These are phyloP conservation scores for Inga oerstediana DNA, from an alignment of 306 rosid genomes.

Conservation along the genomic window DNA sequence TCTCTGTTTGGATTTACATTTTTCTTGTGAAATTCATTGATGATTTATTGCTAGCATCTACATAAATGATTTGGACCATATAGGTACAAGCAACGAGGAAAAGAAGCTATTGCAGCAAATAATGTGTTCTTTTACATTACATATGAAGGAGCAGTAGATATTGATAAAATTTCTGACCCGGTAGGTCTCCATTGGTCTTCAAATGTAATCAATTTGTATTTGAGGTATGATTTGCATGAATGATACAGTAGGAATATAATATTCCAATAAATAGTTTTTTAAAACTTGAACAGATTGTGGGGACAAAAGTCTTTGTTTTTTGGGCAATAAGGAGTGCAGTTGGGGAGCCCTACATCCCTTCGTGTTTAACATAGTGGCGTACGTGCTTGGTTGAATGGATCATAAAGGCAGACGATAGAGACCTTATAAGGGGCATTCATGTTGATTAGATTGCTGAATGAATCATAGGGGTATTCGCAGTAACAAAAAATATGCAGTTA, in stretches of 20 bases:
- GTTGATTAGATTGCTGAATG: neutral
- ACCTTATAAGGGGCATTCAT: neutral
- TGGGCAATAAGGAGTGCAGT: neutral
- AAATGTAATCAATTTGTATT: constrained; percentile 24
- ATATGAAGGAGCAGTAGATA: constrained; percentile 93
- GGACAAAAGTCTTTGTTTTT: neutral
- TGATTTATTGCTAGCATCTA: constrained; percentile 26
- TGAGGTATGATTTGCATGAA: neutral
- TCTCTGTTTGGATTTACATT: constrained; percentile 34
- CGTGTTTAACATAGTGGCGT: neutral
- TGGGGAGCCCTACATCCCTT: neutral
- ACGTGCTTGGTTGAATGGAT: neutral
- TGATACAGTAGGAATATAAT: neutral
- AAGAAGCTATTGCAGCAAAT: constrained; percentile 85
- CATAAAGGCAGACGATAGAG: neutral
- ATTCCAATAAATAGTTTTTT: neutral
- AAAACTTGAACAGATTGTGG: neutral
- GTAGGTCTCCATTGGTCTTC: constrained; percentile 58
- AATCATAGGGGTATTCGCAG: neutral
- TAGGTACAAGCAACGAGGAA: constrained; percentile 96
- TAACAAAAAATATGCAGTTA: neutral
- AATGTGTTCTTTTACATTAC: constrained; percentile 94
- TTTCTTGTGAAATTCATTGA: constrained; percentile 25
- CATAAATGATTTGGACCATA: constrained; percentile 39
- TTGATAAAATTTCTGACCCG: constrained; percentile 91